Conservation (phyloP, 2,329 filamentous ascomycete species). For the Macrophomina pseudophaseolina region DNA sequence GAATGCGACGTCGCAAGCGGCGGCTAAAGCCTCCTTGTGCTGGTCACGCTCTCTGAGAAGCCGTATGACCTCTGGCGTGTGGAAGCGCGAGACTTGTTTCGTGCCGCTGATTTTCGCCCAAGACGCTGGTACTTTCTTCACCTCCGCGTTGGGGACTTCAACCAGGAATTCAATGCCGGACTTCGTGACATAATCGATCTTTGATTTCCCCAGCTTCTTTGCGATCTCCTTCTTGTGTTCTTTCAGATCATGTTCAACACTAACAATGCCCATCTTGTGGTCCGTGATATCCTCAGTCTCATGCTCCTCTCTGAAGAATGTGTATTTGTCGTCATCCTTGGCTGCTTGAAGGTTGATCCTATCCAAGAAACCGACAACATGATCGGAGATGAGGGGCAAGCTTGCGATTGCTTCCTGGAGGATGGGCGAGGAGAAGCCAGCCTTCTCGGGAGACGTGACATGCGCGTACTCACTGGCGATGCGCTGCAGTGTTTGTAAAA, state of each 20-base stretch:
- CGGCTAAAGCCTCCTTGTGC: conserved; percentile 89
- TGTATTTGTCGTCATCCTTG: conserved; percentile 86
- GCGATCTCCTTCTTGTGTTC: conserved; percentile 75
- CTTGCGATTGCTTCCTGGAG: conserved; percentile 74
- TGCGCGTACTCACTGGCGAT: conserved; percentile 78
- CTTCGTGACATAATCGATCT: conserved; percentile 79
- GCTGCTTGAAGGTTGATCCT: conserved; percentile 86
- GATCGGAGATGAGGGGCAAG: conserved; percentile 76
- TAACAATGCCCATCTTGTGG: conserved; percentile 91
- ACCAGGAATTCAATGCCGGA: conserved; percentile 94
- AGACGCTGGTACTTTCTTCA: conserved; percentile 88
- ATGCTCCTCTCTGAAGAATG: conserved; percentile 85
- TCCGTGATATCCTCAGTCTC: conserved; percentile 89
- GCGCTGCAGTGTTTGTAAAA: conserved; percentile 82
- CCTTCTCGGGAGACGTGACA: conserved; percentile 67
- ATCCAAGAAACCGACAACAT: conserved; percentile 76
- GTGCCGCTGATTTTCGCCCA: conserved; percentile 96
- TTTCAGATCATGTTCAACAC: conserved; percentile 86
- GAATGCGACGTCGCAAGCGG: conserved; percentile 88
- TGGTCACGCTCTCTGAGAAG: conserved; percentile 89
- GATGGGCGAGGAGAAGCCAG: conserved; percentile 73
- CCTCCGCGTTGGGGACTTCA: conserved; percentile 81
- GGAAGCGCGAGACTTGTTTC: conserved; percentile 89
- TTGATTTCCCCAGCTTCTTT: conserved; percentile 71
- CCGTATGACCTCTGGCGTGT: conserved; percentile 86